Evolutionary conservation across 2,329 filamentous ascomycete genomes (phyloP), one percentile per base, ranked within the genome.

Genomic region (Venturia carpophila): DNA sequence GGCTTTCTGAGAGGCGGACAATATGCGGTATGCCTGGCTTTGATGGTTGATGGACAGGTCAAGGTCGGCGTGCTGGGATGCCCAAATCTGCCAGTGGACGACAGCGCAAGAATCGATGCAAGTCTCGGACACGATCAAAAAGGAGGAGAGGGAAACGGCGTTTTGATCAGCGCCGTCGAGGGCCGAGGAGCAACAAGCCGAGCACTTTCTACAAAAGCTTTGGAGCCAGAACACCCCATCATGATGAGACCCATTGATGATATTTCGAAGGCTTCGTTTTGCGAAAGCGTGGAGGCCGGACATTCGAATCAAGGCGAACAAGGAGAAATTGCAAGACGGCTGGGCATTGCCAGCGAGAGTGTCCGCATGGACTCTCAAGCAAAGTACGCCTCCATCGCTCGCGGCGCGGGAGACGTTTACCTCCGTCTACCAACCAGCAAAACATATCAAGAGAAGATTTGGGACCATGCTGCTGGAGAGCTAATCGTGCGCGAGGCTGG

Each of bases 341-440:
- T 99, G 6, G 92, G 92, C 64, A 96, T 99, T 76, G 93, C 89
- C 27, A 87, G 86, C 71, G 86, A 89, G n/a, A 92, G 89, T 70
- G 92, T 99, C 67, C 86, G 93, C 69, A 94, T 99, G 89, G 94
- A 99, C 79, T 96, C 91, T 63, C 94, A 99, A 79, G 93, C 94
- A 71, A 99, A 99, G 79, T 99, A 99, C 78, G 93, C 88, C 68
- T 94, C 90, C 43, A 96, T 99, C 74, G 94, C 94, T 43, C 84
- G 94, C 68, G 94, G 94, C 58, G 92, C 92, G 5, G 94, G 92
- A 62, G 94, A 99, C 73, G 87, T 99, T 69, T 99, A 99, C 78
- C 83, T 99, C 66, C 85, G 95, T 64, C 79, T 99, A 66, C 94
- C 94, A 3, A 88, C 91, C 37, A 89, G 85, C 74, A 89, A 88